phyloP scores from a whole-genome alignment of 208 protist genomes.

The Novymonas esmeraldas region DNA sequence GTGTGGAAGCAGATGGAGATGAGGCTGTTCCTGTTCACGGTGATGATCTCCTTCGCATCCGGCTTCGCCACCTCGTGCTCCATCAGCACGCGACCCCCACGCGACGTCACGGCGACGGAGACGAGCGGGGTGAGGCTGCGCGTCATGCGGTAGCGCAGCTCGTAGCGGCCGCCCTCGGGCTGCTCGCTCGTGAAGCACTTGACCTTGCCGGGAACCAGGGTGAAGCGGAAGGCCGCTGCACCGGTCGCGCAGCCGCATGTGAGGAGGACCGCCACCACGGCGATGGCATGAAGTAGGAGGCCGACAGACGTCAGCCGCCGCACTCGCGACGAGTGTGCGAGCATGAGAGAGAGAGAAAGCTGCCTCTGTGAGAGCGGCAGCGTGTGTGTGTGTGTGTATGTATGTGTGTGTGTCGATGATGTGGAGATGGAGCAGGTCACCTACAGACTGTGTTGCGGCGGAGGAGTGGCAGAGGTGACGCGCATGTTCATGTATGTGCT shows the following conservation, averaged over 20 bases:
- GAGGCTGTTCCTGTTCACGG: constrained; percentile 30
- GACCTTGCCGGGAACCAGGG: constrained; percentile 42
- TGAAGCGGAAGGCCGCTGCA: constrained; percentile 63
- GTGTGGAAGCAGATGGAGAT: constrained; percentile 80
- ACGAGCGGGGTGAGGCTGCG: constrained; percentile 67
- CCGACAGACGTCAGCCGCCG: neutral
- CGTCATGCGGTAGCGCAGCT: constrained; percentile 76
- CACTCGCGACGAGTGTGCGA: constrained; percentile 1
- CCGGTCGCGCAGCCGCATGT: neutral
- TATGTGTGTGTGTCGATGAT: neutral
- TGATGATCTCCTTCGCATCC: constrained; percentile 57
- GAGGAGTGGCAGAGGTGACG: no score
- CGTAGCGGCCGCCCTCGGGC: constrained; percentile 55
- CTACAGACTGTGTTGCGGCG: no score
- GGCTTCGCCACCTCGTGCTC: constrained; percentile 58
- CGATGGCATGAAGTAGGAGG: neutral
- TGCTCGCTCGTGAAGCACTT: constrained; percentile 77
- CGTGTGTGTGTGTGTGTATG: no score
- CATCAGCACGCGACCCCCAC: constrained; percentile 47
- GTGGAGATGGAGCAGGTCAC: no score
- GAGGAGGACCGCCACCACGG: constrained; percentile 23
- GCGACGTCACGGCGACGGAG: constrained; percentile 57
- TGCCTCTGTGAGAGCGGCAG: no score
- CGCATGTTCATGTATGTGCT: no score
- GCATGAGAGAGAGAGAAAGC: neutral